A percentile compares a stretch with the other conserved stretches of the same genome.
phyloP scores from a whole-genome alignment of 768 basidiomycete genomes.

The Rubroboletus pulcherrimus region DNA sequence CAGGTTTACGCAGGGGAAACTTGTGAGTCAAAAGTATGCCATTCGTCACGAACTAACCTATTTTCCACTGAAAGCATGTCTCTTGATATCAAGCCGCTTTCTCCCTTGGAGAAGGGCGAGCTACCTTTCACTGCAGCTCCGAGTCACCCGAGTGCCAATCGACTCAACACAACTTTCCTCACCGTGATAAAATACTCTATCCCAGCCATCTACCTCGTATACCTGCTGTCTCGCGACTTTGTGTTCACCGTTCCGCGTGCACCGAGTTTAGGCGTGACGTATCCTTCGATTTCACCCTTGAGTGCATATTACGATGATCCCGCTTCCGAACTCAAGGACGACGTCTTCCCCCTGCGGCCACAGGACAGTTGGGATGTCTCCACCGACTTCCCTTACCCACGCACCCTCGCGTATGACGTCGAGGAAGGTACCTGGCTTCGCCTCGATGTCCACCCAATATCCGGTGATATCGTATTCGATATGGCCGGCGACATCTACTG shows the following conservation, averaged over 20 bases:
- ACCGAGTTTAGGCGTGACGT: background rate
- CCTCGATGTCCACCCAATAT: constrained; percentile 65
- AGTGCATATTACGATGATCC: constrained; percentile 28
- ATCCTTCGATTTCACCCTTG: constrained; percentile 4
- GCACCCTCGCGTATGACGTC: constrained; percentile 64
- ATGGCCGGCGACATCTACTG: constrained; percentile 76
- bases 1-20: background rate
- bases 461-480: constrained; percentile 71
- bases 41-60: background rate
- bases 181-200: constrained; percentile 17
- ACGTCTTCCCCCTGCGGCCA: constrained; percentile 62
- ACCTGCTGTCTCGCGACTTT: constrained; percentile 12
- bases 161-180: constrained; percentile 1
- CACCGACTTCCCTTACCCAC: constrained; percentile 67
- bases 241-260: background rate
- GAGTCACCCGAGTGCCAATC: background rate
- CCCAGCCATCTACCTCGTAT: constrained; percentile 20
- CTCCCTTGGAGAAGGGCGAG: constrained; percentile 17
- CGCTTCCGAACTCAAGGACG: constrained; percentile 43
- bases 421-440: constrained; percentile 74
- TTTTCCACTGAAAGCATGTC: constrained; percentile 7
- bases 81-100: constrained; percentile 7
- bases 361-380: constrained; percentile 66
- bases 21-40: background rate
- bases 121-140: constrained; percentile 13